Conservation (phyloP, 495 filamentous ascomycete genomes). For the Margaritispora aquatica region DNA sequence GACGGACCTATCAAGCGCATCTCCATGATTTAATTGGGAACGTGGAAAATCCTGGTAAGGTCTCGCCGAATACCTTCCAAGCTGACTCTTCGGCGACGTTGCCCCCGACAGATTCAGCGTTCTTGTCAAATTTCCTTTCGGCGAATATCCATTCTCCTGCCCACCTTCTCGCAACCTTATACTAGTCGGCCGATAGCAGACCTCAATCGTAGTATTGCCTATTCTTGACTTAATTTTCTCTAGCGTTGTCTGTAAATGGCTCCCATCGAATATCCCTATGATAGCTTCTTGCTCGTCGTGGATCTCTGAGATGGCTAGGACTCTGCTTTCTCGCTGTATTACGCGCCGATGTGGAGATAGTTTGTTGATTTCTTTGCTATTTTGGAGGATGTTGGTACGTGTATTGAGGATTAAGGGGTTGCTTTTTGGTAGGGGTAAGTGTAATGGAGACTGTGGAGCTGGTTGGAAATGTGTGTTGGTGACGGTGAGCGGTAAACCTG, state of each 20-base stretch:
- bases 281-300: not conserved
- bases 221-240: not conserved
- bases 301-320: not conserved
- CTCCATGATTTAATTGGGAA: not conserved
- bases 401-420: not conserved
- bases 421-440: not conserved
- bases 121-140: not conserved
- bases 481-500: constrained; percentile 19
- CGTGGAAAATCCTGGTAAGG: too few relatives aligned
- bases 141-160: not conserved
- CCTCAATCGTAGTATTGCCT: not conserved
- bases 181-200: not conserved
- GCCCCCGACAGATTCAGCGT: not conserved
- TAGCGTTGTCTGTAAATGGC: not conserved
- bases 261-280: not conserved
- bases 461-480: not conserved
- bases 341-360: not conserved
- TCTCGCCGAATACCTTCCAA: too few relatives aligned
- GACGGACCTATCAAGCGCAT: not conserved
- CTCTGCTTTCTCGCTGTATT: not conserved
- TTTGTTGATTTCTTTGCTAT: not conserved
- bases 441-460: constrained; percentile 8
- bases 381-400: not conserved
- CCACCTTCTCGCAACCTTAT: not conserved
- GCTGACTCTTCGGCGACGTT: not conserved